Base-by-base conservation (phyloP, 495 filamentous ascomycete species). In the Melanomma pulvis-pyrius region DNA sequence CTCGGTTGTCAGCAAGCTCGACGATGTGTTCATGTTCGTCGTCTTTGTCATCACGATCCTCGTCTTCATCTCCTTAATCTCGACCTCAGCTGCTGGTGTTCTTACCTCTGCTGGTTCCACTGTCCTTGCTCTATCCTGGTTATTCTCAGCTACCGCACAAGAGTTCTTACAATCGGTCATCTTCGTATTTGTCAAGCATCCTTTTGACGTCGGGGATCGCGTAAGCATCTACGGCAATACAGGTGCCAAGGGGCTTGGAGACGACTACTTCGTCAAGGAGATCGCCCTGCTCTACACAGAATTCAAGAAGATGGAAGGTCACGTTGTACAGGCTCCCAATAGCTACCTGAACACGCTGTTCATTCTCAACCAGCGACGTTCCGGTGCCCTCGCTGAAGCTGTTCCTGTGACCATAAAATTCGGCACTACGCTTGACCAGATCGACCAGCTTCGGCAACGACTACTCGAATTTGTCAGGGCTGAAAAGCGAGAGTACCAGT, bases 101-200 rank as follows among this genome's bases (percentile, higher is more conserved):
- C 79, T 98, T 32, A 93, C 91, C 0, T 94, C 91, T 24, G 88
- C 90, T 15, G 92, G 93, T n/a, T 92, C 91, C 7, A 83, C 87
- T 15, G 83, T 97, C 24, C 82, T 97, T 5, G 94, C 92, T 9
- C 82, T 97, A 9, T 92, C 91, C 0, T 98, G 94, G 93, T 79
- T 97, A 26, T 90, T 98, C 72, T 89, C 91, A 36, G 89, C 89
- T 1, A 98, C 94, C 0, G 93, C 93, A 0, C 92, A 97, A 73
- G 94, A 97, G 70, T 96, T 97, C 67, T 82, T 97, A 1, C 85
- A 96, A 72, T 96, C 91, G 1, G 83, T 93, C 68, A 89, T 97
- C 67, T 98, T 98, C 71, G 93, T 98, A 63, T 96, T 98, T 70
- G 90, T 98, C 73, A 98, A 98, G 80, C 93, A 98, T 75, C 93